Evolutionary conservation across 2,329 filamentous ascomycete species (phyloP).

Genomic region (Fusarium subtropicale): DNA sequence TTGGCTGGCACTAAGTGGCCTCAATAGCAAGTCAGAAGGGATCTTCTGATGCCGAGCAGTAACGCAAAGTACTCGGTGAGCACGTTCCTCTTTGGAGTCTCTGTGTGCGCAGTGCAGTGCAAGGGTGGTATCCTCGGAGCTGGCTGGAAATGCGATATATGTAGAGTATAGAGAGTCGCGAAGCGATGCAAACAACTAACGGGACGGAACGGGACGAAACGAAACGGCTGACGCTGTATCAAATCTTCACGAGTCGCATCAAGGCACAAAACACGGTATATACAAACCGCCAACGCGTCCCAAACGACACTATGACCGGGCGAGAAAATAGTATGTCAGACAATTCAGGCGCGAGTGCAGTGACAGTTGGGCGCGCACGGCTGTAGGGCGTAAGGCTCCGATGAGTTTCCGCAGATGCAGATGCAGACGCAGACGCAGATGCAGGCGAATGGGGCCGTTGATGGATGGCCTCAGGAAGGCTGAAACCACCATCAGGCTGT

Average conservation of each 20-base stretch:
- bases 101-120: conserved; percentile 17
- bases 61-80: conserved; percentile 27
- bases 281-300: conserved; percentile 41
- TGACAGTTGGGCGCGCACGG: conserved; percentile 45
- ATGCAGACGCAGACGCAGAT: conserved; percentile 28
- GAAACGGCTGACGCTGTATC: conserved; percentile 40
- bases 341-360: conserved; percentile 42
- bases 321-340: conserved; percentile 35
- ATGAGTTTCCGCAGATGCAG: conserved; percentile 39
- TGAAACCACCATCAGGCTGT: conserved; percentile 38
- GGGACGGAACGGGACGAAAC: background rate
- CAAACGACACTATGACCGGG: conserved; percentile 34
- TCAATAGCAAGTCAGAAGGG: conserved; percentile 35
- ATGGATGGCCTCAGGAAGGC: conserved; percentile 42
- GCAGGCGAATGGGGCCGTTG: conserved; percentile 36
- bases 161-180: conserved; percentile 17
- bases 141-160: conserved; percentile 16
- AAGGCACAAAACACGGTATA: conserved; percentile 41
- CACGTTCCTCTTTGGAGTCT: conserved; percentile 21
- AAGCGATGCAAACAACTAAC: conserved; percentile 29
- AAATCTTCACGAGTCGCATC: conserved; percentile 40
- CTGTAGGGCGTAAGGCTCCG: conserved; percentile 44
- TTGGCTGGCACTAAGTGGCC: conserved; percentile 29
- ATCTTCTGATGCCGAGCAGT: conserved; percentile 31
- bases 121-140: conserved; percentile 18